Evolutionary conservation across 805 yeast species (phyloP).

Genomic region (Wickerhamomyces ciferrii): DNA sequence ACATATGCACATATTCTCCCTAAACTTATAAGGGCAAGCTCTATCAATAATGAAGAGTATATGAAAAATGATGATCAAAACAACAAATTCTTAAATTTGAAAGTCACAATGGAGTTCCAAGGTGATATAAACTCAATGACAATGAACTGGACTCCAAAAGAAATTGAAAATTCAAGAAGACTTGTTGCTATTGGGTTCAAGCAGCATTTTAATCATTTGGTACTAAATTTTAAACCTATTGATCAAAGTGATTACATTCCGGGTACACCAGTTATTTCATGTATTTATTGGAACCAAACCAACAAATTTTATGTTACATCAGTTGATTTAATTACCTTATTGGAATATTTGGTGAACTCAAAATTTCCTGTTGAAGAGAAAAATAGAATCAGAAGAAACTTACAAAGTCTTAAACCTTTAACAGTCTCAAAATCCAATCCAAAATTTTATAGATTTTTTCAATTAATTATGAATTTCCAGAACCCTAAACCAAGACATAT

Average conservation of each 20-base stretch:
- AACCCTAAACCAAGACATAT: conserved; percentile 65
- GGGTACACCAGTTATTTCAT: conserved; percentile 44
- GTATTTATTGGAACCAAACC: conserved; percentile 52
- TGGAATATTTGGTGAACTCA: conserved; percentile 49
- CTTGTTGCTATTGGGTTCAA: conserved; percentile 40
- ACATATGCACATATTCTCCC: not conserved
- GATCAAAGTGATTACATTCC: conserved; percentile 29
- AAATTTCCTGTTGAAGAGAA: conserved; percentile 64
- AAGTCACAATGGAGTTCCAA: conserved; percentile 10
- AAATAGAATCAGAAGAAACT: conserved; percentile 61
- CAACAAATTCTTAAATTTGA: conserved; percentile 7
- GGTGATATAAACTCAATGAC: conserved; percentile 26
- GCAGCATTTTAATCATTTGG: conserved; percentile 27
- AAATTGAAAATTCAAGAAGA: conserved; percentile 36
- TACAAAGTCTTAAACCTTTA: conserved; percentile 57
- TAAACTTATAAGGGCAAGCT: conserved; percentile 2
- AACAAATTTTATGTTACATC: conserved; percentile 52
- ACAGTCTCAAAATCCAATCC: conserved; percentile 47
- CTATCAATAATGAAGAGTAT: not conserved
- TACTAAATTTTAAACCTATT: conserved; percentile 33
- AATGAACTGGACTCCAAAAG: conserved; percentile 41
- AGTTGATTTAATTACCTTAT: conserved; percentile 53
- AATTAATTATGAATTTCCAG: conserved; percentile 53
- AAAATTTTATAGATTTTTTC: conserved; percentile 33
- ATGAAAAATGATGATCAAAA: not conserved